Conservation (phyloP, 2,329 filamentous ascomycete genomes). For the Rhinocladiella similis region DNA sequence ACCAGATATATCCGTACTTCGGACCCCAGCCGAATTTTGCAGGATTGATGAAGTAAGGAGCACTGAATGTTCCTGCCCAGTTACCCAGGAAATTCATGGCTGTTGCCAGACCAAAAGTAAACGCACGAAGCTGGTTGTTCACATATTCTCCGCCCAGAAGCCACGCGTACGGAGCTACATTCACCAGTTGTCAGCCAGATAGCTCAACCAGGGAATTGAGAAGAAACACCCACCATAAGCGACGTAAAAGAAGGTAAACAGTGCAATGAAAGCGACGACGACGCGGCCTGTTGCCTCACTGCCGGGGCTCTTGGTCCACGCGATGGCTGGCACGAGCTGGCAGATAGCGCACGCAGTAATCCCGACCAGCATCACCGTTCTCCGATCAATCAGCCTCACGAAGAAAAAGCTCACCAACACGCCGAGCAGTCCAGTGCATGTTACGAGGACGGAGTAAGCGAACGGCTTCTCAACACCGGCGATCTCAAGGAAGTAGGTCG, state of each 20-base stretch:
- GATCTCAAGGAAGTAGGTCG: constrained; percentile 16
- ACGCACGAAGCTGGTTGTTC: constrained; percentile 41
- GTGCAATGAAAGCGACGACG: constrained; percentile 17
- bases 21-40: constrained; percentile 39
- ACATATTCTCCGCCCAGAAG: constrained; percentile 43
- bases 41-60: constrained; percentile 47
- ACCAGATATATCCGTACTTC: constrained; percentile 43
- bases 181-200: not conserved
- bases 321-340: constrained; percentile 19
- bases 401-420: constrained; percentile 21
- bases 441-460: constrained; percentile 19
- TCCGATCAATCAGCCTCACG: constrained; percentile 19
- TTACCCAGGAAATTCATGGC: constrained; percentile 44
- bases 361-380: constrained; percentile 16
- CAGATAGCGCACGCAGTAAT: constrained; percentile 17
- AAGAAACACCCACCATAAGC: constrained; percentile 12
- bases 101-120: constrained; percentile 42
- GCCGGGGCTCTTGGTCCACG: constrained; percentile 13
- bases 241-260: constrained; percentile 23
- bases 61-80: constrained; percentile 43
- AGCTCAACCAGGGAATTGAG: too few species aligned
- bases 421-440: constrained; percentile 17
- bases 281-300: constrained; percentile 11
- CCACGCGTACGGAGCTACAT: constrained; percentile 34
- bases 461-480: constrained; percentile 17